These are phyloP conservation scores for Paecilomyces niveus DNA, from an alignment of 2,329 filamentous ascomycete species.

Conservation along the genomic window DNA sequence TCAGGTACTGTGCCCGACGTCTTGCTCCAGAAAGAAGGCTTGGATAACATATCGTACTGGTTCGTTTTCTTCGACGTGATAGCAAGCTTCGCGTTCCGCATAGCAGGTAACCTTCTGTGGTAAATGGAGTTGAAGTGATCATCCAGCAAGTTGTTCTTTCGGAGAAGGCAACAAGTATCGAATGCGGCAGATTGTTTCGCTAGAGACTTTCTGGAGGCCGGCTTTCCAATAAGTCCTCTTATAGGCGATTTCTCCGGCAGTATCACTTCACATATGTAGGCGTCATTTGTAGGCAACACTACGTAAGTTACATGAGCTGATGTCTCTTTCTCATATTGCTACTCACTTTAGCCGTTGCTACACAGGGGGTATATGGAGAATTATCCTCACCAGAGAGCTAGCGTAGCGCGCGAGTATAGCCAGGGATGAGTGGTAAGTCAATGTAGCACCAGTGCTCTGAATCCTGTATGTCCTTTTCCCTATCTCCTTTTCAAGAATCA, in stretches of 20 bases:
- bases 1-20: slow-evolving; percentile 40
- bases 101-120: slow-evolving; percentile 62
- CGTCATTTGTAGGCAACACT: slow-evolving; percentile 47
- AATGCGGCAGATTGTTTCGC: slow-evolving; percentile 90
- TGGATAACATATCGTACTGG: slow-evolving; percentile 69
- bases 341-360: slow-evolving; percentile 5
- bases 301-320: slow-evolving; percentile 53
- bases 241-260: slow-evolving; percentile 71
- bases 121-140: slow-evolving; percentile 67
- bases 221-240: slow-evolving; percentile 55
- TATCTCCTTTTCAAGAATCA: slow-evolving; percentile 48
- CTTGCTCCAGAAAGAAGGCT: slow-evolving; percentile 65
- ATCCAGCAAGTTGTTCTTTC: slow-evolving; percentile 61
- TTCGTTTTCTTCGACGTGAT: slow-evolving; percentile 70
- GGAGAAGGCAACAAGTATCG: slow-evolving; percentile 65
- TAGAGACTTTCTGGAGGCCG: slow-evolving; percentile 61
- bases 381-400: slow-evolving; percentile 51
- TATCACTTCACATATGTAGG: slow-evolving; percentile 70
- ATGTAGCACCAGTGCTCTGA: slow-evolving; percentile 61
- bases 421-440: slow-evolving; percentile 71
- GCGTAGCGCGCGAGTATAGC: slow-evolving; percentile 67
- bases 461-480: slow-evolving; percentile 53
- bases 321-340: slow-evolving; percentile 43
- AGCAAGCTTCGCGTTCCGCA: slow-evolving; percentile 82
- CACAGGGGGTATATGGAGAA: background rate